Evolutionary conservation across 1,284 basidiomycete genomes (phyloP).

Genomic region (Trametes hirsuta): DNA sequence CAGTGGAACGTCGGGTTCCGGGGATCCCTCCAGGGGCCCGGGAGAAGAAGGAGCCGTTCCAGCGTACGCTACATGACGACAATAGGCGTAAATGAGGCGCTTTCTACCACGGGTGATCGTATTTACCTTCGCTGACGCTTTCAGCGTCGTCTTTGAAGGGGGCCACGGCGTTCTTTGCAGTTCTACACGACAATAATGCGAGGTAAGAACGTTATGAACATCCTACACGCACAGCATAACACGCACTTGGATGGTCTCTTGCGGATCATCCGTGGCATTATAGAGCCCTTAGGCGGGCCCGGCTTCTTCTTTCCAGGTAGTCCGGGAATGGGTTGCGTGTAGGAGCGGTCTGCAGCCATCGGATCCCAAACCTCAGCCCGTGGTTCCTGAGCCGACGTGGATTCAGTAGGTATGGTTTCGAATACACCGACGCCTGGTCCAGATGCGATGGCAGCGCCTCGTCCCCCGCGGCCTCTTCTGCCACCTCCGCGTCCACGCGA

Average conservation of each 20-base stretch:
- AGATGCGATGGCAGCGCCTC: constrained; percentile 19
- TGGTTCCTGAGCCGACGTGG: constrained; percentile 14
- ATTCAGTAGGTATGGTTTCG: constrained; percentile 25
- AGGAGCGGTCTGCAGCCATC: constrained; percentile 2
- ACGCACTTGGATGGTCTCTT: constrained; percentile 47
- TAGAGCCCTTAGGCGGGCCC: constrained; percentile 37
- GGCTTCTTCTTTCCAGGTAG: constrained; percentile 42
- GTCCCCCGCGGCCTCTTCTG: constrained; percentile 20
- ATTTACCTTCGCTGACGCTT: constrained; percentile 46
- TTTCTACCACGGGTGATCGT: constrained; percentile 10
- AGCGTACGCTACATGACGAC: constrained; percentile 11
- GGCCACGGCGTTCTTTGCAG: constrained; percentile 28
- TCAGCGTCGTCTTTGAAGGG: constrained; percentile 38
- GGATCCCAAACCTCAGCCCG: constrained; percentile 30
- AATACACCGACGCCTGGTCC: constrained; percentile 23
- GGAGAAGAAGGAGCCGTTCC: constrained; percentile 24
- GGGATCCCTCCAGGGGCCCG: constrained; percentile 19
- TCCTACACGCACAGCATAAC: not conserved
- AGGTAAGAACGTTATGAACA: not conserved
- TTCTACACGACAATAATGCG: constrained; percentile 13
- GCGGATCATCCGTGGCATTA: constrained; percentile 39
- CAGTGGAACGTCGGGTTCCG: constrained; percentile 32
- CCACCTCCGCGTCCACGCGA: constrained; percentile 28
- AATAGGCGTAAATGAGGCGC: constrained; percentile 8
- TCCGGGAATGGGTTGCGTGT: constrained; percentile 1